Evolutionary conservation across 768 basidiomycete species (phyloP), one percentile per base, ranked within the genome.

Genomic region (Termitomyces sp.): DNA sequence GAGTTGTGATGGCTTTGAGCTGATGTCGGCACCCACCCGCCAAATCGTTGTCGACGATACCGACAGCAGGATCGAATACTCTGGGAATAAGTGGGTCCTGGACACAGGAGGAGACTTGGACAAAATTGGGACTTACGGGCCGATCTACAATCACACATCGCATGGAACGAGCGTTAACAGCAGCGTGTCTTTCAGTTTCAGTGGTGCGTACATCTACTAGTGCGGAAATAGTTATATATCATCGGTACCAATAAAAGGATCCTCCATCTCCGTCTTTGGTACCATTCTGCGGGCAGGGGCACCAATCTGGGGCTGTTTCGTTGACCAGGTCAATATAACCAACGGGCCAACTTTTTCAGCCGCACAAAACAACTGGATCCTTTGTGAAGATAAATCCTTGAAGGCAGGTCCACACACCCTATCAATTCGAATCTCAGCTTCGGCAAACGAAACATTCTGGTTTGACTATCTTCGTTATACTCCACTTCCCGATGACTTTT

Each of bases 31-130:
- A 12, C 28, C 52, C 28, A 53, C 52, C 5, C 52, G 52, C 41
- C 52, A 53, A 53, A 62, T 75, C 23, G 64, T 75, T 1, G 36
- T 64, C 18, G 74, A 77, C 59, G 74, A 77, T 53, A 69, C 70
- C 3, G 70, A 73, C 57, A 48, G 61, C 2, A 51, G 52, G 23
- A 73, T 76, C 41, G 55, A 60, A 6, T 76, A 75, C 52, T 63
- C 55, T 8, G 66, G 71, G 1, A 40, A 36, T 32, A 48, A 61
- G 0, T 75, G 75, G 75, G 68, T 67, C 54, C 32, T 32, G 13
- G 67, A 69, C 13, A 40, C 53, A 9, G 68, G 69, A 13, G 67
- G 60, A 16, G 67, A 61, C 26, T 66, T 67, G 30, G 70, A 73
- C 48, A 46, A 35, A 0, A 18, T 65, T 20, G 75, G 74, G 0